phyloP scores from a whole-genome alignment of 1,284 basidiomycete genomes.

The Irpex sp. region DNA sequence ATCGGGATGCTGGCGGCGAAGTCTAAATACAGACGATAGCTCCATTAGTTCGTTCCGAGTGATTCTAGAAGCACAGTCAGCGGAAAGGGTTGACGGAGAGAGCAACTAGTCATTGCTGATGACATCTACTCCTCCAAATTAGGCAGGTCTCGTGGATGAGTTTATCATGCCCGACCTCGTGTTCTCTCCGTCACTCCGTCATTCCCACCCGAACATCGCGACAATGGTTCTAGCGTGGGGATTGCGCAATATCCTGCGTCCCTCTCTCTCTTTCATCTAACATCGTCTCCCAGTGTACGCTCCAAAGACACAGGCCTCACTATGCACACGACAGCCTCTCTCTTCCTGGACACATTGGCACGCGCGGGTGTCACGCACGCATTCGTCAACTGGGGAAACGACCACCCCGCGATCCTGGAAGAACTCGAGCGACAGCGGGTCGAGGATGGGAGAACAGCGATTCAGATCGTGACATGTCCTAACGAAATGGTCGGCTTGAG shows the following conservation, averaged over 20 bases:
- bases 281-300: background rate
- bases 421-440: constrained; percentile 56
- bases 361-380: constrained; percentile 64
- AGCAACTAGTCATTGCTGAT: background rate
- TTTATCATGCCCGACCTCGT: background rate
- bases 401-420: constrained; percentile 68
- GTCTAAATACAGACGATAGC: no score
- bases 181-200: background rate
- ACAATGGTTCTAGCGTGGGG: background rate
- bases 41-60: no score
- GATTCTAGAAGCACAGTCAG: no score
- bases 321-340: constrained; percentile 55
- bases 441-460: constrained; percentile 33
- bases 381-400: constrained; percentile 75
- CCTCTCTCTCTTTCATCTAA: background rate
- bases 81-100: no score
- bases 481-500: constrained; percentile 76
- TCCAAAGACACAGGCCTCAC: background rate
- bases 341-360: constrained; percentile 54
- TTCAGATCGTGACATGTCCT: constrained; percentile 60
- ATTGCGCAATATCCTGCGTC: background rate
- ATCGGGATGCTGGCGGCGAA: background rate
- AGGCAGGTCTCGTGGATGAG: background rate
- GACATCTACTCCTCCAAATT: background rate
- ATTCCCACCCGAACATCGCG: background rate